Percentiles rank a stretch among this genome's conserved stretches.
Conservation (phyloP, 768 basidiomycete species). For the Tulasnella sp. region DNA sequence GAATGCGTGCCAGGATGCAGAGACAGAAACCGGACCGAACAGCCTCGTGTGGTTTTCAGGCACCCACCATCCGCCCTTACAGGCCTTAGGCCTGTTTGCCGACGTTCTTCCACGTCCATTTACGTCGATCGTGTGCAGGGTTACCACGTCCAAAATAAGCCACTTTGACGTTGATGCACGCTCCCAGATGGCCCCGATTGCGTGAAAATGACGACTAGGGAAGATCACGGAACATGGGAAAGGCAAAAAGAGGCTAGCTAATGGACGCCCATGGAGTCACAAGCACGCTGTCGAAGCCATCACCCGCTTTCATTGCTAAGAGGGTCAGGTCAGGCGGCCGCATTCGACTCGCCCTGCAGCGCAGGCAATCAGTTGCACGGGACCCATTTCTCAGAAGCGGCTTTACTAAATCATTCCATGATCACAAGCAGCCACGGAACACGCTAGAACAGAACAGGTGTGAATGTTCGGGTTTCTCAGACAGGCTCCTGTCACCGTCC, state of each 20-base stretch:
- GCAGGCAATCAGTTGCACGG: slow-evolving; percentile 17
- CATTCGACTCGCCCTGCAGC: background rate
- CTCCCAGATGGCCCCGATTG: slow-evolving; percentile 1
- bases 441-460: background rate
- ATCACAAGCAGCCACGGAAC: slow-evolving; percentile 1
- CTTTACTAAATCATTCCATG: background rate
- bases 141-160: background rate
- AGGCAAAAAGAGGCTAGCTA: slow-evolving; percentile 12
- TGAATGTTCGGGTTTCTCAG: background rate
- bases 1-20: background rate
- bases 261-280: background rate
- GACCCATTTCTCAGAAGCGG: slow-evolving; percentile 1
- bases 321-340: slow-evolving; percentile 20
- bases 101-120: slow-evolving; percentile 2
- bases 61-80: background rate
- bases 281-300: background rate
- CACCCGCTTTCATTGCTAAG: background rate
- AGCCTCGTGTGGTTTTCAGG: slow-evolving; percentile 1
- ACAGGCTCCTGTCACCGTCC: background rate
- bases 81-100: slow-evolving; percentile 18
- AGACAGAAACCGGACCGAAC: background rate
- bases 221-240: background rate
- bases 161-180: background rate
- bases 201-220: background rate
- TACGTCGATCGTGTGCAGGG: slow-evolving; percentile 15